Evolutionary conservation across 805 yeast species (phyloP), one percentile per base, ranked within the genome.

Genomic region (Candida palmyrensis): DNA sequence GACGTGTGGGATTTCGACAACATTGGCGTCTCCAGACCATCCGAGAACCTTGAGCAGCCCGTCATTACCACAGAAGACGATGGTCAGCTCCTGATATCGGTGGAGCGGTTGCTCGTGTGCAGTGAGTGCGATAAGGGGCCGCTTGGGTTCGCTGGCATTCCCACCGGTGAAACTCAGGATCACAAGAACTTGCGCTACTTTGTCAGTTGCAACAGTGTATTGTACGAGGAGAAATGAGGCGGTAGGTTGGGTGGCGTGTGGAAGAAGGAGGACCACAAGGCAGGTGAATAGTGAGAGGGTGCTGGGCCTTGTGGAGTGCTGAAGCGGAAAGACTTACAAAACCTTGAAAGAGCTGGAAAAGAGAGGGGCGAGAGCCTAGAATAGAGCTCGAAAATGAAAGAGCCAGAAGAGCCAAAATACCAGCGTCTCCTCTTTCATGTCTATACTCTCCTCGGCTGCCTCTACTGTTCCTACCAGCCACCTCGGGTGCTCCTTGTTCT

Each of bases 1-100:
- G 85, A 81, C 45, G 76, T 79, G 33, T 83, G 92, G 92, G 83
- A 75, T 41, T 83, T 83, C 45, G 89, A 83, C 41, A 83, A 83
- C 46, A 73, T 83, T 29, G 89, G 87, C 1, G 90, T 83, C 2
- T 80, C 88, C 1, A 68, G 68, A 37, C 59, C 67, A 1, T 31
- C 64, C 2, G 48, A 48, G 6, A 48, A 44, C 25, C 51, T 51
- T 30, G 41, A 46, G 4, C 56, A 54, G 14, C 60, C 59, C 8
- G 35, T 39, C 6, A 36, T 36, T 1, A 47, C 45, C 3, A 8
- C 33, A 28, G 26, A 24, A 25, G 39, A 34, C n/a, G 36, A 37
- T 10, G 51, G 48, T 3, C 22, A 30, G 8, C 35, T 49, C 10
- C 38, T 45, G 6, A 32, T 34, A 5, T 32, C 40, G 17, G 47